Base-by-base conservation (phyloP, 2,329 filamentous ascomycete genomes). In the Byssoonygena ceratinophila region DNA sequence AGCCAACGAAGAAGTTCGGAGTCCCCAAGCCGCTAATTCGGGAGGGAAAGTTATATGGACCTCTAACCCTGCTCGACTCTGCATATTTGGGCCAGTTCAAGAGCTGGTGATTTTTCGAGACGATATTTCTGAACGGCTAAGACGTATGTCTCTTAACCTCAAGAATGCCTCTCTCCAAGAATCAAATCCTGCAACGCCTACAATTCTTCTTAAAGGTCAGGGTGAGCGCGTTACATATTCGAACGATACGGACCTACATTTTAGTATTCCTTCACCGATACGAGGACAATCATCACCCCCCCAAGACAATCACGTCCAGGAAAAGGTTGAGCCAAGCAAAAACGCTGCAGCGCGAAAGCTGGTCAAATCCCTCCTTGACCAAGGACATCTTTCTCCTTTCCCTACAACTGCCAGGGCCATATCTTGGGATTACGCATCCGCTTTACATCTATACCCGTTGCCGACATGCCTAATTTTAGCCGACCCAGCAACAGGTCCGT, bases 301-400 rank as follows among this genome's bases (percentile, higher is more conserved):
- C 8, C 22, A 40, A 20, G 20, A n/a, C 16, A 23, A 22, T 29
- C 3, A 16, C 22, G 9, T 23, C 8, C 9, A 22, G 6, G 11
- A n/a, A 29, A 41, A 11, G 3, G 12, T n/a, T 59, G 43, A 51
- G 57, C 18, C 4, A 37, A 12, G 32, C 9, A 57, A 57, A 53
- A 56, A 70, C 55, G 54, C 64, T 51, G 75, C 79, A 5, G 84
- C 85, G 6, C 79, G 84, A 54, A 85, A 87, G 59, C 77, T 97
- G 1, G 89, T 94, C 61, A 94, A 95, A 66, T 95, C 91, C 0
- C 67, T 98, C 8, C 77, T 98, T 6, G 90, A 95, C 60, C 92
- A 98, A 70, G 87, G 87, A 4, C 85, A 88, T 58, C 77, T 98
- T 9, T 83, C 86, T 0, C 92, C 92, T 0, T 98, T 97, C 68